Evolutionary conservation across 2,329 filamentous ascomycete genomes (phyloP), one percentile per base, ranked within the genome.

Genomic region (Clarireedia sp.): DNA sequence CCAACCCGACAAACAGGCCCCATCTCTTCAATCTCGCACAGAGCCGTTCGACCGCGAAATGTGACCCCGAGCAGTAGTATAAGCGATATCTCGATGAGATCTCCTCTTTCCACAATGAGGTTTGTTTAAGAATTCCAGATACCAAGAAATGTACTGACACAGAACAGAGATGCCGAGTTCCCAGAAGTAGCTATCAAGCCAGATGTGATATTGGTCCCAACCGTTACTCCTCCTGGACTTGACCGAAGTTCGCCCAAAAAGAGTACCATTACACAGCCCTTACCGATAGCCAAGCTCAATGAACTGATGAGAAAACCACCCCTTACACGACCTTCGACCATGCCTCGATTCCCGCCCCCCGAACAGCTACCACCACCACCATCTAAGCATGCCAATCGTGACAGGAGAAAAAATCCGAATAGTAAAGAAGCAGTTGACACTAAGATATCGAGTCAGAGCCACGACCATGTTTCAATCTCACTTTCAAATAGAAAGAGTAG

Each of bases 21-120:
- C 7, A 54, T 57, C 19, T 38, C 38, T 52, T 61, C 59, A 1
- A 14, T 54, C n/a, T 44, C 59, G 2, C 57, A 58, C 40, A 38
- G 51, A 53, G 26, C 46, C 36, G 38, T 50, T 12, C 26, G 54
- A 41, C 47, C 60, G 43, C 58, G 50, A 45, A 59, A 52, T 1
- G 59, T 64, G 5, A 66, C 63, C 8, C 64, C 64, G 5, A 65
- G 64, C 36, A 65, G 63, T 40, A 64, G 61, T 52, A 67, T 65
- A 38, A 64, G 59, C 41, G 61, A 65, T 44, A 43, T 60, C 14
- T 61, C 61, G 1, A 59, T 60, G 24, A 57, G 64, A 45, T 65
- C 64, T 17, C 64, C 65, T 23, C 43, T 65, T 10, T 62, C 63
- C 5, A 65, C 56, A 2, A 58, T 66, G 53, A 51, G 63, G 65